phyloP scores from a whole-genome alignment of 108 stramenopile genomes.

The Pseudonitzschia delicatissima region DNA sequence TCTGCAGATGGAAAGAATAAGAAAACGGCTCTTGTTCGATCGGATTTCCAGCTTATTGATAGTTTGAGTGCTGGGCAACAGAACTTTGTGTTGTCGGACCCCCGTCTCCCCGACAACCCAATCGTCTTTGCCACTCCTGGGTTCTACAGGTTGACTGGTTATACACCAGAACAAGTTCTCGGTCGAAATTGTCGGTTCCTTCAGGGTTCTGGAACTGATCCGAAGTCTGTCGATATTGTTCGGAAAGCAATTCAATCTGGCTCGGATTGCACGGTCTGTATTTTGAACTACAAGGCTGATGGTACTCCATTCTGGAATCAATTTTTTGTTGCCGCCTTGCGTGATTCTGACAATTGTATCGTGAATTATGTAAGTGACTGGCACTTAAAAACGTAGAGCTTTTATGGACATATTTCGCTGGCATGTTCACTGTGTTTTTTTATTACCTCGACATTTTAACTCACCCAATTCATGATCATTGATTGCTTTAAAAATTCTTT shows the following conservation, averaged over 20 bases:
- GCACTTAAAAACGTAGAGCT: too few species aligned
- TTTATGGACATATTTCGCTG: neutral
- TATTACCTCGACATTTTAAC: neutral
- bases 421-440: neutral
- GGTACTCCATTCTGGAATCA: slow-evolving; percentile 99
- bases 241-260: slow-evolving; percentile 78
- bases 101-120: slow-evolving; percentile 96
- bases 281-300: slow-evolving; percentile 97
- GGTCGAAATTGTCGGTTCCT: slow-evolving; percentile 99
- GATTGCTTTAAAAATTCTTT: neutral
- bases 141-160: slow-evolving; percentile 95
- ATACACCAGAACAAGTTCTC: slow-evolving; percentile 88
- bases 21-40: slow-evolving; percentile 50
- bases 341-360: slow-evolving; percentile 90
- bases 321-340: slow-evolving; percentile 92
- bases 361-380: slow-evolving; percentile 86
- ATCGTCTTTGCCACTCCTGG: slow-evolving; percentile 89
- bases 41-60: slow-evolving; percentile 81
- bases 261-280: slow-evolving; percentile 85
- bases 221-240: slow-evolving; percentile 86
- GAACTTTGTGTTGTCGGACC: slow-evolving; percentile 92
- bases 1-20: slow-evolving; percentile 6
- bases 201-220: slow-evolving; percentile 94
- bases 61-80: slow-evolving; percentile 81
- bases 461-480: neutral